These are phyloP conservation scores for Lipomyces lipofer DNA, from an alignment of 805 yeast genomes.

Conservation along the genomic window DNA sequence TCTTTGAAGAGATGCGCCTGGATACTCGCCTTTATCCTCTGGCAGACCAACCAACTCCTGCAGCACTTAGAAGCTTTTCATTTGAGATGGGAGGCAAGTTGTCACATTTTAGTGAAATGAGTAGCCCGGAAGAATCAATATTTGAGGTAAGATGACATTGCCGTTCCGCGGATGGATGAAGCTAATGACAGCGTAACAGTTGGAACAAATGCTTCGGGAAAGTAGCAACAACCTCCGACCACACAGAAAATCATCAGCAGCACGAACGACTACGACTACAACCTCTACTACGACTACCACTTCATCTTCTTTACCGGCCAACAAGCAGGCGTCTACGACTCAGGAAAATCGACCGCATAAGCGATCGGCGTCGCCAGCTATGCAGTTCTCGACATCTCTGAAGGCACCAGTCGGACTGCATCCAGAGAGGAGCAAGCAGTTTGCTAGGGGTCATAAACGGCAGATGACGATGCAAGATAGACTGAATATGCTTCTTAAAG, in stretches of 20 bases:
- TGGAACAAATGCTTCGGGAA: not conserved
- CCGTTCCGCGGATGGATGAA: not conserved
- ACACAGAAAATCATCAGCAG: too few relatives aligned
- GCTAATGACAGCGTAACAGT: not conserved
- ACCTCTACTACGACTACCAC: slow-evolving; percentile 5
- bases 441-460: too few relatives aligned
- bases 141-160: slow-evolving; percentile 9
- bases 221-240: not conserved
- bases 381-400: too few relatives aligned
- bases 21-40: slow-evolving; percentile 36
- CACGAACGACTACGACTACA: slow-evolving; percentile 2
- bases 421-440: too few relatives aligned
- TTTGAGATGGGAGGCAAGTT: slow-evolving; percentile 35
- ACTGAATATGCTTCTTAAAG: not conserved
- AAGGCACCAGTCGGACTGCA: too few relatives aligned
- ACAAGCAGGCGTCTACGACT: too few relatives aligned
- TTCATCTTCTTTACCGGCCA: too few relatives aligned
- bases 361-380: too few relatives aligned
- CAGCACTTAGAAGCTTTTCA: slow-evolving; percentile 36
- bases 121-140: slow-evolving; percentile 7
- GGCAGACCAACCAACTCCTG: slow-evolving; percentile 40
- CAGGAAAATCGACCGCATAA: too few relatives aligned
- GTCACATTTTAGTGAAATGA: slow-evolving; percentile 36
- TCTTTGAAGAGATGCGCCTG: not conserved
- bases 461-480: slow-evolving; percentile 8